A percentile compares a stretch with the other conserved stretches of the same genome.
Conservation (phyloP, 257 asterid species). For the Gynochthodes officinalis region DNA sequence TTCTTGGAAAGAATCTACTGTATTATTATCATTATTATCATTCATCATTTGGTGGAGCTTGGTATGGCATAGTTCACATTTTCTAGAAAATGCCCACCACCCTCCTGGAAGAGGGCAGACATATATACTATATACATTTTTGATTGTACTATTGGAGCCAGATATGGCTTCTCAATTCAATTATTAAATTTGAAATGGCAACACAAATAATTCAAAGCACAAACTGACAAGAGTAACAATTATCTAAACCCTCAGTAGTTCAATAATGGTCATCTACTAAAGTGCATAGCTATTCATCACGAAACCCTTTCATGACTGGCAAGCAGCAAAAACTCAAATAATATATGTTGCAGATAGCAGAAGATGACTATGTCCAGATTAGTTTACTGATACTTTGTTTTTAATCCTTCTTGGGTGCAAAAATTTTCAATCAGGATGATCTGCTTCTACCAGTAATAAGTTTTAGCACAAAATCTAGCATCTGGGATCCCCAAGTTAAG, state of each 20-base stretch:
- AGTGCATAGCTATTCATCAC: neutral
- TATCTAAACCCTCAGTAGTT: neutral
- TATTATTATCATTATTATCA: too few relatives aligned
- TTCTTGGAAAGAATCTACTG: neutral
- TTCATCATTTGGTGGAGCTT: neutral
- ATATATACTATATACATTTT: neutral
- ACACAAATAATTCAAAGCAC: neutral
- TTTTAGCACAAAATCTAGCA: too few relatives aligned
- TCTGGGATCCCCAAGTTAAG: neutral
- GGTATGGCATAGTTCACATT: too few relatives aligned
- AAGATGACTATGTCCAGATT: neutral
- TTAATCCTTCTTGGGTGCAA: neutral
- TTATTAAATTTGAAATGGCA: slow-evolving; percentile 11
- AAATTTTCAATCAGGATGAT: neutral
- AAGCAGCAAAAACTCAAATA: neutral
- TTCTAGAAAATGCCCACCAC: neutral
- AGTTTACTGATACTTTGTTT: neutral
- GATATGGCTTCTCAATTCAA: slow-evolving; percentile 2
- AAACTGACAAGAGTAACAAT: neutral
- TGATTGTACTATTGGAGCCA: neutral
- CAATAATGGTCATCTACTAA: neutral
- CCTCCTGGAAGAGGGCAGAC: neutral
- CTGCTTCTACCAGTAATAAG: too few relatives aligned
- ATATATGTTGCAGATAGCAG: too few relatives aligned
- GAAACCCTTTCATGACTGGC: neutral